phyloP scores from a whole-genome alignment of 1,284 basidiomycete genomes.

The Rhodotorula sp. region DNA sequence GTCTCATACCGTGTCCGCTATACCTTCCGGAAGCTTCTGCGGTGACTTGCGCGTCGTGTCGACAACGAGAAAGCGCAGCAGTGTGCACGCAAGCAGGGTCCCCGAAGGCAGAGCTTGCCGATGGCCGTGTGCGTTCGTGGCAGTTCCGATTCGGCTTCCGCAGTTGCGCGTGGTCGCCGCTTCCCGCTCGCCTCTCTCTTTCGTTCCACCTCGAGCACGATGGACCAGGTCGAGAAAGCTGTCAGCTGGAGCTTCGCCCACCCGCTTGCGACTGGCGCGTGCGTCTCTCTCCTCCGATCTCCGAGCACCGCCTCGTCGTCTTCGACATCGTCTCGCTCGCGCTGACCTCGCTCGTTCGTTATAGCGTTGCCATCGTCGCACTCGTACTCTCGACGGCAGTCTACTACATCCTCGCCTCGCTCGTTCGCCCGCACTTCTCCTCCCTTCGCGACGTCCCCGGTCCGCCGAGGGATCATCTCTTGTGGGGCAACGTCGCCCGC shows the following conservation, averaged over 20 bases:
- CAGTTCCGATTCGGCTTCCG: too few relatives aligned
- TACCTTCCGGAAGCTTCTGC: background rate
- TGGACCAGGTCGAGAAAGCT: background rate
- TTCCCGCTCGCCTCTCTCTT: too few relatives aligned
- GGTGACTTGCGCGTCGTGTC: background rate
- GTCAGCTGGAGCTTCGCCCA: background rate
- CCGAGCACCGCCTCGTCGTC: background rate
- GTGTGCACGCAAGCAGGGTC: too few relatives aligned
- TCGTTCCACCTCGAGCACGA: background rate
- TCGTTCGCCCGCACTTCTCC: slow-evolving; percentile 44
- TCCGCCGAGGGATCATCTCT: slow-evolving; percentile 55
- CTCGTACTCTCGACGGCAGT: background rate
- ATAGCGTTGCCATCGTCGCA: background rate
- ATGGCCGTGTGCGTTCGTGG: too few relatives aligned
- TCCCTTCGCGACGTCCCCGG: slow-evolving; percentile 54
- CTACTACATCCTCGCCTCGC: slow-evolving; percentile 6
- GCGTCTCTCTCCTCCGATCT: background rate
- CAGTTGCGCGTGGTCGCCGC: background rate
- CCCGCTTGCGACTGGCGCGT: background rate
- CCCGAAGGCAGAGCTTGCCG: too few relatives aligned
- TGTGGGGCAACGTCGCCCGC: slow-evolving; percentile 61
- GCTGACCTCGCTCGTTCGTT: background rate
- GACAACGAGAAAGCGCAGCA: too few relatives aligned
- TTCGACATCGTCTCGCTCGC: background rate
- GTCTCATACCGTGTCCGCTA: background rate